Base-by-base conservation (phyloP, 2,329 filamentous ascomycete species). In the Sclerotiophoma versabilis region DNA sequence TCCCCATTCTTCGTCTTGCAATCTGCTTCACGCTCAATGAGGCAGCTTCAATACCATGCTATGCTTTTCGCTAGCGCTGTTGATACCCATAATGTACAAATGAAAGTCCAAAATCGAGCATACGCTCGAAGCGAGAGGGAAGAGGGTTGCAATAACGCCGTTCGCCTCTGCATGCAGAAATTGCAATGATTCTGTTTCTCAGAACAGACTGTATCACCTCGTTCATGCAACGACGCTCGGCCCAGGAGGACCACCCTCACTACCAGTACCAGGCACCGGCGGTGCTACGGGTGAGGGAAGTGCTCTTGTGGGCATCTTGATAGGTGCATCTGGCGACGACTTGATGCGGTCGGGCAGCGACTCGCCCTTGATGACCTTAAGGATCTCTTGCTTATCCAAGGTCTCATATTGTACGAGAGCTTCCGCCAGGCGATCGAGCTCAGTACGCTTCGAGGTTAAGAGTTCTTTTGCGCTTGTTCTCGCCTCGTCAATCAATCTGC, bases 331-430 rank as follows among this genome's bases (percentile, higher is more conserved):
- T 17, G 85, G 81, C 57, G 85, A 70, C 33, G 75, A 79, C 57
- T 82, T 83, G 44, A 91, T 77, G 56, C 91, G 90, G 38, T 84
- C 83, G 1, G 87, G 81, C 30, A 99, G 80, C 70, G 90, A 88
- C 77, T 97, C 92, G 29, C 95, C 95, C 46, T 85, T 86, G 60
- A 99, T 87, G 5, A 98, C 91, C 79, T 90, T 91, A 75, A 93
- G 87, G 59, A 98, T 96, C 75, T 99, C 95, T 3, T 89, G 87
- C 75, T 89, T 90, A 74, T 90, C 89, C 45, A 99, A 79, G 0
- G 92, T 97, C 80, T 99, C 95, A 75, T 97, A 98, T 75, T 97
- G 88, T 27, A 99, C 87, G 9, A 99, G 83, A 5, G 93, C 95
- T 69, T 93, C 87, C 23, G 95, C 93, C 9, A 99, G 80, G 10